These are phyloP conservation scores for Aspergillus transmontanensis DNA, from an alignment of 2,329 filamentous ascomycete genomes.

Conservation along the genomic window DNA sequence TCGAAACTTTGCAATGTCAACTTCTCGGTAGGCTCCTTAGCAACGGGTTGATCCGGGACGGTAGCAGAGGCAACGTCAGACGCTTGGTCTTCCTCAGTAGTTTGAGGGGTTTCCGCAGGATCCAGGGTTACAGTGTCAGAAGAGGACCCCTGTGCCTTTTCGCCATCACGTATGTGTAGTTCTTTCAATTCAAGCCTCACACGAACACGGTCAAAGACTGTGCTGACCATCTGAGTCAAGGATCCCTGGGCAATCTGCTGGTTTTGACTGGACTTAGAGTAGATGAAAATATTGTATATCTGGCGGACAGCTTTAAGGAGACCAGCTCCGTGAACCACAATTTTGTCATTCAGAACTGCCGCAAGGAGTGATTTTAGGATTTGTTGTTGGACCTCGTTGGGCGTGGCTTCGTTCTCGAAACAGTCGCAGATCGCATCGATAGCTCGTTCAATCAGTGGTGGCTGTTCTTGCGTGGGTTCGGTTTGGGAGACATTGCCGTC, in stretches of 20 bases:
- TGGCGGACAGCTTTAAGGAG: conserved; percentile 94
- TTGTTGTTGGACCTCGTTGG: conserved; percentile 89
- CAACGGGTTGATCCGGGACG: conserved; percentile 46
- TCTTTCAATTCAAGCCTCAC: conserved; percentile 85
- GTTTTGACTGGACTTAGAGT: conserved; percentile 90
- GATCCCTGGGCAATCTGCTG: conserved; percentile 97
- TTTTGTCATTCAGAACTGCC: conserved; percentile 96
- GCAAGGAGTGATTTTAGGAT: conserved; percentile 96
- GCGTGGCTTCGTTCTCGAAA: conserved; percentile 94
- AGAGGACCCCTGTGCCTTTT: conserved; percentile 35
- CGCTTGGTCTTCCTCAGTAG: conserved; percentile 52
- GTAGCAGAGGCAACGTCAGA: conserved; percentile 40
- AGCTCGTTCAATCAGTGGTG: conserved; percentile 90
- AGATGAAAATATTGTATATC: conserved; percentile 97
- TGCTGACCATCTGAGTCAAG: conserved; percentile 96
- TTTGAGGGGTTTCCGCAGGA: conserved; percentile 42
- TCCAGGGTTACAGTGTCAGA: conserved; percentile 42
- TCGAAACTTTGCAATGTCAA: conserved; percentile 71
- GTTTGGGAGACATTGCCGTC: conserved; percentile 24
- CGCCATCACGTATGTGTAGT: conserved; percentile 58
- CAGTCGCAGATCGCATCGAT: conserved; percentile 99
- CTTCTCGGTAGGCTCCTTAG: conserved; percentile 59
- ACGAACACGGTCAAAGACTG: conserved; percentile 94
- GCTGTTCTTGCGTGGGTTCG: conserved; percentile 40
- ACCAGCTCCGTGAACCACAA: conserved; percentile 94